Percentiles rank a stretch among this genome's conserved stretches.
Conservation (phyloP, 306 rosid genomes). For the Rubus idaeus region DNA sequence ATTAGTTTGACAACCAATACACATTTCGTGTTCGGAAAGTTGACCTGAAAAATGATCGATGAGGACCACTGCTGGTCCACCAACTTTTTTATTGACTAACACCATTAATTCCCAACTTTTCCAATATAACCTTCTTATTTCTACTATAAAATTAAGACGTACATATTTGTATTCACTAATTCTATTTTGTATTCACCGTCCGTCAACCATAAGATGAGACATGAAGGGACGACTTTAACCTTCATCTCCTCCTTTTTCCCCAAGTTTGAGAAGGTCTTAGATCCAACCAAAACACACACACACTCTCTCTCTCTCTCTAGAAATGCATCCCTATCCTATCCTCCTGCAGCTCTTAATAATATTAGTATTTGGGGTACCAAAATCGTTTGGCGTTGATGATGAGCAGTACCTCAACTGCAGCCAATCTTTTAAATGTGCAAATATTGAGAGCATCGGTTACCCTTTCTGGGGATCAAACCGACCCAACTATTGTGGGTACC, state of each 20-base stretch:
- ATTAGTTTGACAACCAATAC: background rate
- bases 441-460: conserved; percentile 25
- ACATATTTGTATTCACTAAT: background rate
- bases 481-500: conserved; percentile 51
- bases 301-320: background rate
- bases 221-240: background rate
- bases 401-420: conserved; percentile 32
- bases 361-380: conserved; percentile 17
- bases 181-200: background rate
- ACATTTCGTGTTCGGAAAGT: background rate
- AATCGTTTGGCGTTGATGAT: conserved; percentile 13
- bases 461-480: conserved; percentile 55
- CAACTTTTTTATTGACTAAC: background rate
- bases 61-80: background rate
- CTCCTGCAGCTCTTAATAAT: background rate
- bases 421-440: conserved; percentile 24
- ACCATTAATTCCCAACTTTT: background rate
- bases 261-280: background rate
- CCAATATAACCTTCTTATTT: conserved; percentile 19
- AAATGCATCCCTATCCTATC: conserved; percentile 31
- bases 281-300: background rate
- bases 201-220: background rate
- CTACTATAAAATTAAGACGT: background rate
- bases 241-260: background rate
- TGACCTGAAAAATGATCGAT: background rate